Evolutionary conservation across 2,329 filamentous ascomycete genomes (phyloP), one percentile per base, ranked within the genome.

Genomic region (Fusarium sp.): DNA sequence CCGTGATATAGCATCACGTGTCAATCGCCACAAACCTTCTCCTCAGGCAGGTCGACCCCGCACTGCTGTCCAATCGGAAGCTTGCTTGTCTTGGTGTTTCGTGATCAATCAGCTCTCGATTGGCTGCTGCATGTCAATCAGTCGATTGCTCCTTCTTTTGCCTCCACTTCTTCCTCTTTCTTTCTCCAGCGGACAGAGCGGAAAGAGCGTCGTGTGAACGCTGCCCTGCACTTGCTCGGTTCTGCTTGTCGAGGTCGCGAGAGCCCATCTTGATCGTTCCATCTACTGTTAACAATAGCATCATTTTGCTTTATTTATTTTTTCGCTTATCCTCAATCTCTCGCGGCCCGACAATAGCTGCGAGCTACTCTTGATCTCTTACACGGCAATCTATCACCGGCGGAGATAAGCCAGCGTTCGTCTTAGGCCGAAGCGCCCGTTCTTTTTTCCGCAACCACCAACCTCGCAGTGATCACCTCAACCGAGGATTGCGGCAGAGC

Each of bases 41-140:
- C 41, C 49, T 58, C 68, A 49, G 50, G 63, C 60, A 50, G 64
- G 58, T 44, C 61, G 61, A 69, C 67, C 74, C 74, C 74, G 70
- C 74, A 71, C 45, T 24, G 28, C 11, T 6, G 49, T 29, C 75
- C 75, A 77, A 77, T 77, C 70, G 74, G 32, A 55, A 55, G 49
- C 58, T 63, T 50, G n/a, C 39, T 8, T 52, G 39, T 51, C 48
- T 34, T 36, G 52, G 48, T 64, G 64, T 64, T 67, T 60, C 53
- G 53, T 64, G 68, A 68, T 70, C 66, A 44, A 45, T 32, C 9
- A 58, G 44, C 48, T 65, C 58, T 42, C 58, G 13, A 71, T 70
- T 71, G 69, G 69, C 55, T 57, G 44, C 52, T 43, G 61, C 67
- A 61, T 58, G 31, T 65, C 55, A 58, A 71, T 71, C 69, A 67